Evolutionary conservation across 1,284 basidiomycete genomes (phyloP).

Genomic region (Hymenochaete sp.): DNA sequence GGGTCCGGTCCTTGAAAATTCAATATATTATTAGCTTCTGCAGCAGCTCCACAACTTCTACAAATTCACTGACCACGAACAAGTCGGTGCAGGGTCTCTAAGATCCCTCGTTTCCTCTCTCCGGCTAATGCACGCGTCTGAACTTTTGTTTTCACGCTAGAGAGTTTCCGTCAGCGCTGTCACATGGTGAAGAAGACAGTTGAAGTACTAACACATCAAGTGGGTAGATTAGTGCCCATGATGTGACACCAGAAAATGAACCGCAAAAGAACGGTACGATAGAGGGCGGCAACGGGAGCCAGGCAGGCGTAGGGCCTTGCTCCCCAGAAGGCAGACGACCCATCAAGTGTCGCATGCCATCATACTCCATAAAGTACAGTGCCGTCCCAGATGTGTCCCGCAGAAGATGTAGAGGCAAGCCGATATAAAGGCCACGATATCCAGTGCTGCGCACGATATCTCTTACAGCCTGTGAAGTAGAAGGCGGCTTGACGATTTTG

Average conservation of each 20-base stretch:
- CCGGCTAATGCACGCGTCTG: constrained; percentile 83
- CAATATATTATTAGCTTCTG: background rate
- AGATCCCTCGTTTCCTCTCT: constrained; percentile 54
- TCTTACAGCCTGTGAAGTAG: constrained; percentile 62
- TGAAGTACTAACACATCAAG: constrained; percentile 60
- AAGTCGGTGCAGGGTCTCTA: constrained; percentile 68
- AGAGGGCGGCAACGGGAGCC: constrained; percentile 69
- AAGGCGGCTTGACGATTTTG: constrained; percentile 56
- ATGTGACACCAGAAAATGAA: constrained; percentile 74
- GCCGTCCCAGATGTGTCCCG: constrained; percentile 77
- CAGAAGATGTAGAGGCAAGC: constrained; percentile 73
- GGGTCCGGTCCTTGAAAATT: constrained; percentile 59
- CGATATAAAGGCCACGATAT: constrained; percentile 71
- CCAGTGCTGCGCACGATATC: constrained; percentile 64
- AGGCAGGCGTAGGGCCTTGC: constrained; percentile 64
- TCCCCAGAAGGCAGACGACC: constrained; percentile 64
- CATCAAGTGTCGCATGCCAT: constrained; percentile 70
- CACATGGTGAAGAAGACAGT: background rate
- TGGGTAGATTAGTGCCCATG: constrained; percentile 79
- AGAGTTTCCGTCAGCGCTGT: constrained; percentile 1
- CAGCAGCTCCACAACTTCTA: too few relatives aligned
- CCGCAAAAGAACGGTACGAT: constrained; percentile 82
- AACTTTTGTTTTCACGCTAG: constrained; percentile 85
- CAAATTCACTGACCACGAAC: constrained; percentile 48
- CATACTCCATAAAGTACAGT: constrained; percentile 83